Evolutionary conservation across 768 basidiomycete species (phyloP), one percentile per base, ranked within the genome.

Genomic region (Termitomyces sp.): DNA sequence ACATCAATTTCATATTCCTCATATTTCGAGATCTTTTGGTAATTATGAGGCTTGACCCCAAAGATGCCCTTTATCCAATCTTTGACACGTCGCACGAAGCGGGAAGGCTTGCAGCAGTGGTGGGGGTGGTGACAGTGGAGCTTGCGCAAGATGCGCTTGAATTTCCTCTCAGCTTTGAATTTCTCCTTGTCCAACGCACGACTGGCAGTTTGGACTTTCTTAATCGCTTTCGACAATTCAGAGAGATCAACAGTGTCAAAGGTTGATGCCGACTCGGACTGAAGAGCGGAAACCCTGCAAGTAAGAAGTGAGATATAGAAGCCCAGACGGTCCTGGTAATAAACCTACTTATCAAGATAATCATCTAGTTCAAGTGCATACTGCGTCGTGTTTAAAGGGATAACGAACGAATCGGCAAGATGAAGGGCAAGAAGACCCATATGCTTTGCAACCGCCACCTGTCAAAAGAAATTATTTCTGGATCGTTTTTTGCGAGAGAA

Each of bases 311-410:
- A 55, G 44, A 5, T 23, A 8, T 35, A 38, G 4, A 8, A 14
- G 6, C 37, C n/a, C 16, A 50, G 17, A 51, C 6, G 4, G 10
- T 27, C 8, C 35, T 21, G 5, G 45, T 8, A 52, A 34, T 43
- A 23, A 23, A 56, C 81, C 63, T 65, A 89, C 87, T 74, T 77
- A 38, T 78, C 74, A 12, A 88, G 76, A 62, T 90, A 90, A 8
- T 77, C 71, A 43, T 76, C 72, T n/a, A 91, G 74, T 65, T 90
- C 86, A 16, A 82, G 62, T 4, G 87, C 73, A 68, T 92, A 92
- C 55, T 90, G 85, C 0, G 89, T 90, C 19, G 87, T 88, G 66
- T 92, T 91, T 48, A 91, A 68, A 2, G 90, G 90, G 5, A 92
- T 65, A 27, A 90, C 70, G 51, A 89, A 75, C 11, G 83, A 78